These are phyloP conservation scores for Fusarium odoratissimum DNA, from an alignment of 2,329 filamentous ascomycete genomes.

Conservation along the genomic window DNA sequence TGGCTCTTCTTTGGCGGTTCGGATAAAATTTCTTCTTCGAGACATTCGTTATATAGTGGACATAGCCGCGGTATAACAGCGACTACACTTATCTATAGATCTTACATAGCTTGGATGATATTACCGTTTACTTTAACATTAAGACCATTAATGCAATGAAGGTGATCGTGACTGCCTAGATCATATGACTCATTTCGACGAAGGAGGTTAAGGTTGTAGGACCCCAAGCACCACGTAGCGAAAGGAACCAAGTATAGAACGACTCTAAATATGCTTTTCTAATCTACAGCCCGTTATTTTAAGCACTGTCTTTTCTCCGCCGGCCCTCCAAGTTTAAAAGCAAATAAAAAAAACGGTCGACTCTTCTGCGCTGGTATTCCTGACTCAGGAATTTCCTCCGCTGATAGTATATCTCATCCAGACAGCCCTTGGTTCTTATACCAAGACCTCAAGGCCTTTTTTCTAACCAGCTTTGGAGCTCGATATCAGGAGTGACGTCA, in stretches of 20 bases:
- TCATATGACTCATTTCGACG: too few species aligned
- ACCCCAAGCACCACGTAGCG: too few species aligned
- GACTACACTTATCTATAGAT: slow-evolving; percentile 26
- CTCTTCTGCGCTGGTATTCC: neutral
- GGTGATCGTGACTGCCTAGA: too few species aligned
- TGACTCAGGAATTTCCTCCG: neutral
- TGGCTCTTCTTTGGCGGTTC: neutral
- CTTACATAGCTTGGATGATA: neutral
- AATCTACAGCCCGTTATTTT: too few species aligned
- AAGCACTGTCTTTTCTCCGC: too few species aligned
- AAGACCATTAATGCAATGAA: rapidly evolving
- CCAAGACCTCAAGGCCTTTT: neutral
- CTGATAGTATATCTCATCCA: neutral
- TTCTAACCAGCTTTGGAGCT: neutral
- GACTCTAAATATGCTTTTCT: too few species aligned
- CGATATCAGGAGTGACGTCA: neutral
- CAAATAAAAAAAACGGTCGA: rapidly evolving
- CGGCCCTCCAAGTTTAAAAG: too few species aligned
- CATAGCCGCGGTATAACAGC: slow-evolving; percentile 17
- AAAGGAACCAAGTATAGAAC: too few species aligned
- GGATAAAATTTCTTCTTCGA: slow-evolving; percentile 26
- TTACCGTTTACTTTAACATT: neutral
- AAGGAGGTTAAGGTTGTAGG: too few species aligned
- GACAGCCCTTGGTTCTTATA: neutral
- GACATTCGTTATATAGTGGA: slow-evolving; percentile 34